phyloP scores from a whole-genome alignment of 2,329 filamentous ascomycete genomes.

The Lasiodiplodia hormozganensis region DNA sequence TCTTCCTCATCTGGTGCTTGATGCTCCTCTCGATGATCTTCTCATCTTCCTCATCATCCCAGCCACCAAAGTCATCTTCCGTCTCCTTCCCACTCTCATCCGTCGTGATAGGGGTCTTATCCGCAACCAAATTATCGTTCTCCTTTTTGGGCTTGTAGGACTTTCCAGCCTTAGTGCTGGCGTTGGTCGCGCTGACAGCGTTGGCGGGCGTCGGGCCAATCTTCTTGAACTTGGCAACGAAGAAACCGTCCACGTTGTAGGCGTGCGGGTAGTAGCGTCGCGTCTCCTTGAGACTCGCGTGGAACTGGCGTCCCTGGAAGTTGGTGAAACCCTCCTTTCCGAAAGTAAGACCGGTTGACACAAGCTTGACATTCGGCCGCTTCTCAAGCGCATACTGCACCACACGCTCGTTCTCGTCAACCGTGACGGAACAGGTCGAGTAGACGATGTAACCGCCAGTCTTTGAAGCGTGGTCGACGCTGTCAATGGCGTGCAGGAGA shows the following conservation, averaged over 20 bases:
- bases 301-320: slow-evolving; percentile 91
- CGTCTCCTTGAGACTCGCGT: slow-evolving; percentile 81
- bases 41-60: slow-evolving; percentile 58
- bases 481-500: slow-evolving; percentile 91
- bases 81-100: slow-evolving; percentile 41
- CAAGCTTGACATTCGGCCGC: slow-evolving; percentile 90
- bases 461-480: slow-evolving; percentile 87
- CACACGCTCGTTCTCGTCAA: slow-evolving; percentile 93
- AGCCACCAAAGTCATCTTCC: slow-evolving; percentile 55
- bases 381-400: slow-evolving; percentile 92
- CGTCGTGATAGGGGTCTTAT: slow-evolving; percentile 68
- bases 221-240: slow-evolving; percentile 97
- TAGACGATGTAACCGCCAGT: slow-evolving; percentile 96
- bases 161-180: slow-evolving; percentile 40
- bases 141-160: slow-evolving; percentile 46
- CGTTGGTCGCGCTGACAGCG: slow-evolving; percentile 48
- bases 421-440: slow-evolving; percentile 92
- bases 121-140: slow-evolving; percentile 53
- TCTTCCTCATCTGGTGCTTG: slow-evolving; percentile 51
- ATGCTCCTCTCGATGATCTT: slow-evolving; percentile 55
- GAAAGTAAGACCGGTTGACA: slow-evolving; percentile 88
- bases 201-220: slow-evolving; percentile 75
- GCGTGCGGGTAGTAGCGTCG: slow-evolving; percentile 88
- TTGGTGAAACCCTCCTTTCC: slow-evolving; percentile 91
- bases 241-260: slow-evolving; percentile 98